These are phyloP conservation scores for Pyrenochaeta sp. DNA, from an alignment of 2,329 filamentous ascomycete genomes.

Conservation along the genomic window DNA sequence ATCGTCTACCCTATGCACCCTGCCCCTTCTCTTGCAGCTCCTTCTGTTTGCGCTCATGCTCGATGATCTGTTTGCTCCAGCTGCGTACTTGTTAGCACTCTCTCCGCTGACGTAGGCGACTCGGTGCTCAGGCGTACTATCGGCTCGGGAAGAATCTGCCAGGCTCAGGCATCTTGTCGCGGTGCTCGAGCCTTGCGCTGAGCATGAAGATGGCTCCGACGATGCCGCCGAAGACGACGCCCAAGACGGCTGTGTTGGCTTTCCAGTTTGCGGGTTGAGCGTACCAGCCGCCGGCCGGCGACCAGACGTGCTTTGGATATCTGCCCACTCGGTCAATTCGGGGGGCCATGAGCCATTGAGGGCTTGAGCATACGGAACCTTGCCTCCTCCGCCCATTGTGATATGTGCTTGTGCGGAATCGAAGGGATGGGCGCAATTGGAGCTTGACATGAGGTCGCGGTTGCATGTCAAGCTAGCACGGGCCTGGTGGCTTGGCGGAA, in stretches of 20 bases:
- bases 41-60: conserved; percentile 67
- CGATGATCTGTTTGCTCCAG: conserved; percentile 76
- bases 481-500: conserved; percentile 39
- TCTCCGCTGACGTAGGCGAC: conserved; percentile 5
- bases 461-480: conserved; percentile 14
- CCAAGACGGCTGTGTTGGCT: conserved; percentile 83
- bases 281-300: conserved; percentile 97
- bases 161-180: conserved; percentile 78
- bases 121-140: conserved; percentile 66
- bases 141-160: conserved; percentile 84
- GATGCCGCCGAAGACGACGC: conserved; percentile 73
- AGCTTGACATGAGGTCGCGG: conserved; percentile 28
- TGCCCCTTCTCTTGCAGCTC: conserved; percentile 36
- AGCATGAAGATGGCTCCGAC: conserved; percentile 73
- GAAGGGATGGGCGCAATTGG: conserved; percentile 19
- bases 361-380: conserved; percentile 66
- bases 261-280: conserved; percentile 95
- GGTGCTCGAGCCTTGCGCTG: conserved; percentile 76
- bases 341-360: conserved; percentile 21
- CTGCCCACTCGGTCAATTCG: conserved; percentile 57
- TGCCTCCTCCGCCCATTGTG: conserved; percentile 68
- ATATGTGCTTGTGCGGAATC: conserved; percentile 66
- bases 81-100: conserved; percentile 53
- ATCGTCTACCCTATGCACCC: conserved; percentile 13
- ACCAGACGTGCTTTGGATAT: conserved; percentile 99